phyloP scores from a whole-genome alignment of 2,329 filamentous ascomycete genomes.

The Reticulascus tulasneorum region DNA sequence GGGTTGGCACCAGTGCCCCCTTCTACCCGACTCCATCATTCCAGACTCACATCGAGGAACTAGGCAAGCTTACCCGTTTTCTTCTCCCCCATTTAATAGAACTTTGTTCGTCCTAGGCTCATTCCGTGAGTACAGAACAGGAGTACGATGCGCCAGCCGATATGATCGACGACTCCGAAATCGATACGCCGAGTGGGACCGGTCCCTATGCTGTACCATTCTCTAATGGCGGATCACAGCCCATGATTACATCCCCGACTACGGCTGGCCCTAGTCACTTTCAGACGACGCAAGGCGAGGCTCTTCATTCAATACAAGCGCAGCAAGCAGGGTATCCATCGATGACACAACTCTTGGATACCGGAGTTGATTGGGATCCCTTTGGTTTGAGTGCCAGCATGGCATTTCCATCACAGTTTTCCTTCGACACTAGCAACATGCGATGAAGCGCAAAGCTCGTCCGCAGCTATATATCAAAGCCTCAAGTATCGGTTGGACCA shows the following conservation, averaged over 20 bases:
- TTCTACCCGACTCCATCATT: conserved; percentile 82
- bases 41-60: conserved; percentile 90
- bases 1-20: conserved; percentile 38
- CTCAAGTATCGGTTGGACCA: conserved; percentile 20
- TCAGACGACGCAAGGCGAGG: conserved; percentile 31
- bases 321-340: conserved; percentile 52
- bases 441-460: no score
- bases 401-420: conserved; percentile 86
- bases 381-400: conserved; percentile 92
- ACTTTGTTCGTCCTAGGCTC: conserved; percentile 64
- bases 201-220: conserved; percentile 60
- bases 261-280: conserved; percentile 31
- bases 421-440: conserved; percentile 62
- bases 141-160: conserved; percentile 91
- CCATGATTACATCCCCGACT: conserved; percentile 35
- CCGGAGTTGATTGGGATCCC: conserved; percentile 86
- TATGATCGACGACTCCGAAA: conserved; percentile 79
- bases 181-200: conserved; percentile 62
- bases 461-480: no score
- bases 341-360: conserved; percentile 64
- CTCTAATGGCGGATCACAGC: conserved; percentile 41
- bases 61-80: conserved; percentile 69
- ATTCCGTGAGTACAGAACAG: conserved; percentile 75
- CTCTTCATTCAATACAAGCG: conserved; percentile 26
- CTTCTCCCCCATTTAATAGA: conserved; percentile 45